phyloP scores from a whole-genome alignment of 2,329 filamentous ascomycete species.

The Cryphonectria carpinicola region DNA sequence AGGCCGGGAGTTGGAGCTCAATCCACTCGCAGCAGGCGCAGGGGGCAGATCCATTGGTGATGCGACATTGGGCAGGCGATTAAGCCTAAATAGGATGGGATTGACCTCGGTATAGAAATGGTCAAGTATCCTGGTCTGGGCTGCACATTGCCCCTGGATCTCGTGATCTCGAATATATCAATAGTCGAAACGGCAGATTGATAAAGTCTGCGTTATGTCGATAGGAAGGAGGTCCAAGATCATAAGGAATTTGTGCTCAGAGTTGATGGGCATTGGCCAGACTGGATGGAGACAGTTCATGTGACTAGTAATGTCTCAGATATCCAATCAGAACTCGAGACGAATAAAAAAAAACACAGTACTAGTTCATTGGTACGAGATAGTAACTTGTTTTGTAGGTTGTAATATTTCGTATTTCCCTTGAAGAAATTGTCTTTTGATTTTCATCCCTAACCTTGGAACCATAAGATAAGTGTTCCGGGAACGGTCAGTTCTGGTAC shows the following conservation, averaged over 20 bases:
- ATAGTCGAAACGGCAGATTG: neutral
- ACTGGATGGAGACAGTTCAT: neutral
- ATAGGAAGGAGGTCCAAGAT: neutral
- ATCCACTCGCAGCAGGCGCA: neutral
- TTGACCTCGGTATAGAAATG: neutral
- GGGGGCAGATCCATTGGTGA: slow-evolving; percentile 3
- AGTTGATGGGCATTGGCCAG: neutral
- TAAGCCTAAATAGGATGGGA: neutral
- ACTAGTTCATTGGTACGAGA: neutral
- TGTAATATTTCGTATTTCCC: neutral
- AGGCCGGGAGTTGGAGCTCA: neutral
- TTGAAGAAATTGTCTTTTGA: neutral
- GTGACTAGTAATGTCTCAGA: neutral
- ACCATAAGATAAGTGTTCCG: neutral
- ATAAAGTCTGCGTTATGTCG: neutral
- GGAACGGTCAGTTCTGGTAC: neutral
- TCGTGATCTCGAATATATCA: neutral
- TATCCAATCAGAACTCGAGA: neutral
- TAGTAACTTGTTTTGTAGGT: neutral
- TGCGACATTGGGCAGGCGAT: neutral
- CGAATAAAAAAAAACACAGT: neutral
- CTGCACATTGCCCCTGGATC: neutral
- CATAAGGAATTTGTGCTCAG: neutral
- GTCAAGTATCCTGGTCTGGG: neutral
- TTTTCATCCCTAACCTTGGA: too few relatives aligned